Evolutionary conservation across 805 yeast species (phyloP), one percentile per base, ranked within the genome.

Genomic region (Ogataea thermomethanolica): DNA sequence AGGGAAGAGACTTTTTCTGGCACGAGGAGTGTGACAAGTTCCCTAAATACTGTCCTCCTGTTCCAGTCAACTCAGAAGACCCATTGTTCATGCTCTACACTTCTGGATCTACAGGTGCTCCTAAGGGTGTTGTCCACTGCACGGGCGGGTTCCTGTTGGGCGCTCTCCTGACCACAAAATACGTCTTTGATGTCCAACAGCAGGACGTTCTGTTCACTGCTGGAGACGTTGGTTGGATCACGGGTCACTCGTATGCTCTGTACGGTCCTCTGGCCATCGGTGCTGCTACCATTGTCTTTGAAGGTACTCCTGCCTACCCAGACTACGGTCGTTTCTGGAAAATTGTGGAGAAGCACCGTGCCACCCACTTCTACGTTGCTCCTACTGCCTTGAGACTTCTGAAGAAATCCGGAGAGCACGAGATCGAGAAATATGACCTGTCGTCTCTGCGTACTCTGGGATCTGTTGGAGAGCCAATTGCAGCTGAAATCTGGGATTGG

Each of bases 401-500:
- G 64, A 76, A 74, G 62, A 65, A 64, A 43, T 95, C 95, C 38
- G 99, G 99, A 55, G 87, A 86, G 61, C 76, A 79, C 35, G 85
- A 74, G 61, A 86, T 93, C 59, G 78, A 74, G 45, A 79, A 83
- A 53, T 88, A 82, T 62, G 93, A 89, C 62, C 76, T 89, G 49
- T 76, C 84, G 14, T 80, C 95, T n/a, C 67, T 93, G 58, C 83
- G 98, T 65, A 88, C 89, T 14, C 74, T 91, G 51, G 99, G 99
- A 44, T 87, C 97, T 12, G 99, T 91, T 36, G 99, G 99, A 64
- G 99, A 93, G 71, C 98, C 99, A 53, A 91, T 91, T 64, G 95
- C 97, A 33, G 88, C 95, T 44, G 99, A 93, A 64, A 81, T 93
- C 53, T 93, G 98, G 98, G 95, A 88, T 64, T 93, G 99, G 99